Evolutionary conservation across 179 eudicot genomes (phyloP).

Genomic region (Spergularia azorica): DNA sequence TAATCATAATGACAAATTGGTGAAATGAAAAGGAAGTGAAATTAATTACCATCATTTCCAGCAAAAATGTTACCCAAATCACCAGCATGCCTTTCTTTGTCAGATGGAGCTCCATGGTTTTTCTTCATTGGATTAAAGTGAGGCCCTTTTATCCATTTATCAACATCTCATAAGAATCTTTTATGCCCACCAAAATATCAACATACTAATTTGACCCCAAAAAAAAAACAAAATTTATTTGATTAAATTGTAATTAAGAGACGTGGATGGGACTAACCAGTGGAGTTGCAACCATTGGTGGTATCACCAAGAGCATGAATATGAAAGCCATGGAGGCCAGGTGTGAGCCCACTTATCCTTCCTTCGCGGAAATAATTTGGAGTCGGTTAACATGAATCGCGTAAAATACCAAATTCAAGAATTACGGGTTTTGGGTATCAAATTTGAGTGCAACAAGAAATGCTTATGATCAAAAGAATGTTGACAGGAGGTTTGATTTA

Average conservation of each 20-base stretch:
- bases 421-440: no score
- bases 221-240: no score
- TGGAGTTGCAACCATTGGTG: slow-evolving; percentile 87
- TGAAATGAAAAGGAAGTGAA: neutral
- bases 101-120: slow-evolving; percentile 80
- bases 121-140: slow-evolving; percentile 81
- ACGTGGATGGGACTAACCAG: slow-evolving; percentile 38
- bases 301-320: slow-evolving; percentile 92
- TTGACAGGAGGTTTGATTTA: neutral
- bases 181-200: no score
- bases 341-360: slow-evolving; percentile 62
- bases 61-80: slow-evolving; percentile 89
- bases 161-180: neutral
- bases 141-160: slow-evolving; percentile 47
- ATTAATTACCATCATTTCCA: slow-evolving; percentile 59
- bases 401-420: no score
- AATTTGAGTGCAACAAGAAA: neutral
- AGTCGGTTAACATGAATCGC: no score
- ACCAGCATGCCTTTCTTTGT: slow-evolving; percentile 80
- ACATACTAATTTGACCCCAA: no score
- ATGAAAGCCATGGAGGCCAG: slow-evolving; percentile 89
- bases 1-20: neutral
- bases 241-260: neutral
- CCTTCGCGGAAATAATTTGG: slow-evolving; percentile 29
- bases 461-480: neutral